Evolutionary conservation across 768 basidiomycete species (phyloP).

Genomic region (Multifurca ochricompacta): DNA sequence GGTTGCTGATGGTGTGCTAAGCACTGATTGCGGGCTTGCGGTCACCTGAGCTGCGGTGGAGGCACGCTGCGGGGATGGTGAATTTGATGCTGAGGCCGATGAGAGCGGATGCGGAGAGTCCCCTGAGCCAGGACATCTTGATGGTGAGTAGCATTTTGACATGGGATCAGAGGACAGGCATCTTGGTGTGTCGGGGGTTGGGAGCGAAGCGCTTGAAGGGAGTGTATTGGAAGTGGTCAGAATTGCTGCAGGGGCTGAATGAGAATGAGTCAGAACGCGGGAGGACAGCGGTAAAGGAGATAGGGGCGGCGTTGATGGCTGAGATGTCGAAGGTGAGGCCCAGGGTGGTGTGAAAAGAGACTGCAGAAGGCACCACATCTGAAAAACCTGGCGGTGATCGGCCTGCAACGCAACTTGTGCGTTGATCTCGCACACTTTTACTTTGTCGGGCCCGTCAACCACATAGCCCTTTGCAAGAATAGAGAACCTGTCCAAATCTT

Average conservation of each 20-base stretch:
- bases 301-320: conserved; percentile 22
- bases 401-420: conserved; percentile 53
- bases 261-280: conserved; percentile 29
- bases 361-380: conserved; percentile 59
- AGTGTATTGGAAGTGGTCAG: conserved; percentile 24
- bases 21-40: conserved; percentile 11
- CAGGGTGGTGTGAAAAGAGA: conserved; percentile 43
- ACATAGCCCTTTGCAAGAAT: conserved; percentile 59
- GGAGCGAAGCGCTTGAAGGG: conserved; percentile 22
- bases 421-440: conserved; percentile 49
- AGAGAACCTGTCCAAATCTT: conserved; percentile 44
- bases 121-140: conserved; percentile 3
- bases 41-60: conserved; percentile 6
- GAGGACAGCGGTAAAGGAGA: conserved; percentile 22
- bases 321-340: conserved; percentile 26
- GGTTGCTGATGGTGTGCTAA: conserved; percentile 13
- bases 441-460: conserved; percentile 41
- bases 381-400: conserved; percentile 47
- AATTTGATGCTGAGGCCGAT: conserved; percentile 12
- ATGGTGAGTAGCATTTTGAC: conserved; percentile 12
- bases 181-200: conserved; percentile 13
- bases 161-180: conserved; percentile 26
- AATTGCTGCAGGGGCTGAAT: conserved; percentile 38
- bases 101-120: conserved; percentile 6
- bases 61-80: conserved; percentile 17